A percentile compares a stretch with the other conserved stretches of the same genome.
Conservation (phyloP, 495 filamentous ascomycete species). For the Neurospora terricola region DNA sequence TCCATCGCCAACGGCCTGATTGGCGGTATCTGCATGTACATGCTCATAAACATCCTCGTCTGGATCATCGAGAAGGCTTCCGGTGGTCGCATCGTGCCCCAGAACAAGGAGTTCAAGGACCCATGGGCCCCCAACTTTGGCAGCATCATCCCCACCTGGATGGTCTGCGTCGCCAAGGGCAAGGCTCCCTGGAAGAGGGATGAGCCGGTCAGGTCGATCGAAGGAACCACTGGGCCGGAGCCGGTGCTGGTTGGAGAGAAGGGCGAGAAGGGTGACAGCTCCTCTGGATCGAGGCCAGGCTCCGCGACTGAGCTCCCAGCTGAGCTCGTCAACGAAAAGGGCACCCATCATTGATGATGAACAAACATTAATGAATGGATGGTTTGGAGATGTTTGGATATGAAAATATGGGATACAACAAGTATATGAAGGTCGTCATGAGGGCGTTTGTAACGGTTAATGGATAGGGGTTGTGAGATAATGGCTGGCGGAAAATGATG, state of each 20-base stretch:
- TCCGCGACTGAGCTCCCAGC: background rate
- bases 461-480: background rate
- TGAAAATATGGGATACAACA: background rate
- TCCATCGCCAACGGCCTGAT: constrained; percentile 70
- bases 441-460: background rate
- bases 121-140: constrained; percentile 63
- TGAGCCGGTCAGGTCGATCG: background rate
- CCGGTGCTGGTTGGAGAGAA: background rate
- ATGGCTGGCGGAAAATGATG: background rate
- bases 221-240: background rate
- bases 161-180: constrained; percentile 47
- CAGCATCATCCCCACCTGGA: constrained; percentile 61
- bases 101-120: constrained; percentile 63
- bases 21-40: constrained; percentile 64
- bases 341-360: background rate
- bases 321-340: background rate
- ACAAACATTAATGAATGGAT: background rate
- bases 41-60: constrained; percentile 52
- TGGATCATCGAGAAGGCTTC: constrained; percentile 56
- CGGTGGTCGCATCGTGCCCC: constrained; percentile 58
- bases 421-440: background rate
- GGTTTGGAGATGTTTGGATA: background rate
- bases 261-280: background rate
- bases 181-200: constrained; percentile 29
- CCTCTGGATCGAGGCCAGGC: background rate